Percentiles rank a stretch among this genome's conserved stretches.
Conservation (phyloP, 768 basidiomycete species). For the Tulasnella sp. region DNA sequence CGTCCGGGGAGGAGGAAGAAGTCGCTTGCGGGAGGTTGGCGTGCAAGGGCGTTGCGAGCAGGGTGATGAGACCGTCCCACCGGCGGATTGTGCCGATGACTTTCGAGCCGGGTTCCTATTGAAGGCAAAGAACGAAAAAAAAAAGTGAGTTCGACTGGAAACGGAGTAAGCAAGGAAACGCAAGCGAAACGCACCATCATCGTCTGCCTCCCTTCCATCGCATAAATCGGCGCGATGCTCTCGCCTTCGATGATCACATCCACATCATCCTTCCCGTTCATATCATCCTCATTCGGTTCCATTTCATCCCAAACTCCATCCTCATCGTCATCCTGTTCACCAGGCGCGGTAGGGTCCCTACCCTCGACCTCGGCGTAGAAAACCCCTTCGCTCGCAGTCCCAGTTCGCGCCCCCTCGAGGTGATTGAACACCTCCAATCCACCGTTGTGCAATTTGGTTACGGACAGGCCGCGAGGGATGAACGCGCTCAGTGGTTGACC, state of each 20-base stretch:
- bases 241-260: slow-evolving; percentile 22
- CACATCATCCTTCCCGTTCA: background rate
- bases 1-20: background rate
- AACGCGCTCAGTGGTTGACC: slow-evolving; percentile 2
- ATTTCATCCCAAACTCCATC: slow-evolving; percentile 10
- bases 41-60: slow-evolving; percentile 39
- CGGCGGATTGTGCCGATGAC: slow-evolving; percentile 62
- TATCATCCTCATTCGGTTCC: slow-evolving; percentile 1
- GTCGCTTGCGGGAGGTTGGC: background rate
- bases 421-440: background rate
- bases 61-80: slow-evolving; percentile 72
- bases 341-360: background rate
- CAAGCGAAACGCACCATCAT: slow-evolving; percentile 3
- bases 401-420: background rate
- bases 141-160: too few species aligned
- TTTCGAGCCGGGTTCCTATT: slow-evolving; percentile 7
- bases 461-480: background rate
- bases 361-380: background rate
- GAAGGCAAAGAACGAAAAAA: background rate
- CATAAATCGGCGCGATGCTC: background rate
- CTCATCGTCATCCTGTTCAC: slow-evolving; percentile 23
- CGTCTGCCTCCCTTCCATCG: background rate
- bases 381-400: background rate
- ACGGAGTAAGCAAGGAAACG: background rate
- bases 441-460: background rate